Conservation (phyloP, 345 rosid species). For the Populus davidiana region DNA sequence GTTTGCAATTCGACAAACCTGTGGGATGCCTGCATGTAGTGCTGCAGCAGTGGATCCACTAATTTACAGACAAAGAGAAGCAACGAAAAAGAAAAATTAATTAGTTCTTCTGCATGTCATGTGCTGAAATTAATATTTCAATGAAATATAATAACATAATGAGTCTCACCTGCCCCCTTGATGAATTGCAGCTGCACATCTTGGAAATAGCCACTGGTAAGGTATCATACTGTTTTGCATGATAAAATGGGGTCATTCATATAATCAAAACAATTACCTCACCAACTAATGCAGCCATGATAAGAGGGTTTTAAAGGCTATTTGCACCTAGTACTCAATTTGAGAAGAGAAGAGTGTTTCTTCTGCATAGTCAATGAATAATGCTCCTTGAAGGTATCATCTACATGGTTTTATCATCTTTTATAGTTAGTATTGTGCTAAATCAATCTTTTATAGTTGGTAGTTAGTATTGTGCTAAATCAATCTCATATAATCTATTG, state of each 20-base stretch:
- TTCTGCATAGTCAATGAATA: neutral
- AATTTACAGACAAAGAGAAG: conserved; percentile 10
- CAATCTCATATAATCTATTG: too few species aligned
- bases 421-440: too few species aligned
- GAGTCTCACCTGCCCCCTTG: conserved; percentile 81
- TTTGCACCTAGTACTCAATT: neutral
- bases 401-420: neutral
- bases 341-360: neutral
- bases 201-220: conserved; percentile 62
- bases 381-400: neutral
- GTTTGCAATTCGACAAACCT: conserved; percentile 44
- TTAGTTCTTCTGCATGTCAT: conserved; percentile 8
- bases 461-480: too few species aligned
- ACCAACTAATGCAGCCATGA: neutral
- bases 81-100: conserved; percentile 15
- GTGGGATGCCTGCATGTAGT: conserved; percentile 70
- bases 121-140: conserved; percentile 3
- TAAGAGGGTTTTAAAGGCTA: neutral
- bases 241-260: conserved; percentile 16
- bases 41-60: conserved; percentile 95
- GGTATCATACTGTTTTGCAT: conserved; percentile 56
- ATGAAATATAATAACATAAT: neutral
- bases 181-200: conserved; percentile 77
- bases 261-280: neutral
- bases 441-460: too few species aligned